Evolutionary conservation across 2,329 filamentous ascomycete genomes (phyloP).

Genomic region (Fusarium virguliforme): DNA sequence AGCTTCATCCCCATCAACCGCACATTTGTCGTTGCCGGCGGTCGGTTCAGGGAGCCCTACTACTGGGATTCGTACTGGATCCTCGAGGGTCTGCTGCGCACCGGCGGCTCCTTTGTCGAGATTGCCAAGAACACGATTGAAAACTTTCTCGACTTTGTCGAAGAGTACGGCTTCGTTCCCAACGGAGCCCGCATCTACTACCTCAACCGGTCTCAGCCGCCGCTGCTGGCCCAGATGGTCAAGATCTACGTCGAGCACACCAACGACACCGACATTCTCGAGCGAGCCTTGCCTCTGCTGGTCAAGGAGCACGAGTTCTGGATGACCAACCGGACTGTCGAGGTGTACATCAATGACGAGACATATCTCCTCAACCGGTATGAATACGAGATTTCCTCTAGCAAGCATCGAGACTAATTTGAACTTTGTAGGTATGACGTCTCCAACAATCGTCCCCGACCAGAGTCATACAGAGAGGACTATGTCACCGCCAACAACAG

Average conservation of each 20-base stretch:
- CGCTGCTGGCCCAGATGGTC: constrained; percentile 77
- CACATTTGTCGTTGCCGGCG: constrained; percentile 79
- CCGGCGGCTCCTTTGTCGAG: constrained; percentile 73
- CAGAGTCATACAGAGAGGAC: constrained; percentile 78
- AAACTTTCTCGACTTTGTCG: constrained; percentile 78
- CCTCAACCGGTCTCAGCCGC: constrained; percentile 78
- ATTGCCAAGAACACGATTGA: constrained; percentile 79
- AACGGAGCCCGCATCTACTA: constrained; percentile 80
- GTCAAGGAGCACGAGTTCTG: constrained; percentile 77
- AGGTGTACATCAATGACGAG: constrained; percentile 62
- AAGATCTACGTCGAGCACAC: constrained; percentile 76
- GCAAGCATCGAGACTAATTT: constrained; percentile 36
- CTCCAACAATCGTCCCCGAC: constrained; percentile 75
- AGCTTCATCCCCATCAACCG: constrained; percentile 78
- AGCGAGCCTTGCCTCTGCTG: constrained; percentile 73
- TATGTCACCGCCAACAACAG: constrained; percentile 76
- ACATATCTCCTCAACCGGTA: constrained; percentile 72
- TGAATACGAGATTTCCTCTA: constrained; percentile 39
- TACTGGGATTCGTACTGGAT: constrained; percentile 83
- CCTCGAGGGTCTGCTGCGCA: constrained; percentile 75
- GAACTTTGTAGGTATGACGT: constrained; percentile 67
- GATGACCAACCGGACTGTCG: constrained; percentile 72
- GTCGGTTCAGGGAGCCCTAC: constrained; percentile 80
- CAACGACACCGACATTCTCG: constrained; percentile 73
- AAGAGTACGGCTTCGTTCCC: constrained; percentile 76